Conservation (phyloP, 202 grass and related monocot species). For the Hordeum pubiflorum region DNA sequence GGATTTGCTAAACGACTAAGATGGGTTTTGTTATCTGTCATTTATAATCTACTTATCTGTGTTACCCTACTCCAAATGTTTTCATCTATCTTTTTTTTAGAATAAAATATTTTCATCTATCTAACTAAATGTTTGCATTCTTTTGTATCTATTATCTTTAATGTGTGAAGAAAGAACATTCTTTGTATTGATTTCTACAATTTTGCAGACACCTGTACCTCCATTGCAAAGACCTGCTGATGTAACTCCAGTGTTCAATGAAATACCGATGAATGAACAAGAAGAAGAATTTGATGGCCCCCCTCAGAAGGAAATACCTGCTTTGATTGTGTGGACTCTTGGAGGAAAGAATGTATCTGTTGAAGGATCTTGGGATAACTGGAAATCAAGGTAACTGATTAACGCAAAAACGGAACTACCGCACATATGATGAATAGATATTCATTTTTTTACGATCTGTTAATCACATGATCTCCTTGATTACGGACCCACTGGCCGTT, state of each 20-base stretch:
- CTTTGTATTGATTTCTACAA: slow-evolving; percentile 9
- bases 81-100: background rate
- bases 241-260: slow-evolving; percentile 61
- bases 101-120: slow-evolving; percentile 1
- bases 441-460: background rate
- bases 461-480: background rate
- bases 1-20: background rate
- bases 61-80: background rate
- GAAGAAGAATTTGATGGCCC: slow-evolving; percentile 51
- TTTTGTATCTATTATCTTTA: slow-evolving; percentile 2
- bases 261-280: slow-evolving; percentile 60
- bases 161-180: background rate
- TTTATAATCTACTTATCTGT: background rate
- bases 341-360: slow-evolving; percentile 77
- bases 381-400: slow-evolving; percentile 68
- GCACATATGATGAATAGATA: background rate
- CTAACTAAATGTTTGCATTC: background rate
- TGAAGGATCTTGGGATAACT: slow-evolving; percentile 99
- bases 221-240: slow-evolving; percentile 73
- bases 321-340: slow-evolving; percentile 82
- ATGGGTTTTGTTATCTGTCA: background rate
- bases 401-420: background rate
- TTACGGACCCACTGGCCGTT: background rate
- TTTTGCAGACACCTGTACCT: slow-evolving; percentile 82
- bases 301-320: slow-evolving; percentile 79